phyloP scores from a whole-genome alignment of 345 rosid genomes.

The Gossypium turneri region DNA sequence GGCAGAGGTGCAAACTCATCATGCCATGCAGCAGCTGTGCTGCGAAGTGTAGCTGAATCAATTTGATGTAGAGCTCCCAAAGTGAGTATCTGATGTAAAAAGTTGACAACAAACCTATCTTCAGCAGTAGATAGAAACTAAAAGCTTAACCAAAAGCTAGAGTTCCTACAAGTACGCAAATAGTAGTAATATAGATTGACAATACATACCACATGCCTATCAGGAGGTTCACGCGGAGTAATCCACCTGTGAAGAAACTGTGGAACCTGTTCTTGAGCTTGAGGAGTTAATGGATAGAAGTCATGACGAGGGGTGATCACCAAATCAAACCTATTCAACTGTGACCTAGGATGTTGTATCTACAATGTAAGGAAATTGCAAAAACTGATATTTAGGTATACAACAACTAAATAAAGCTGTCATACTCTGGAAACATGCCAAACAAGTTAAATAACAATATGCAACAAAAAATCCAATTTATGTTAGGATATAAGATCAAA shows the following conservation, averaged over 20 bases:
- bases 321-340: slow-evolving; percentile 82
- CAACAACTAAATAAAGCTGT: background rate
- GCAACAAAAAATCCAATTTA: background rate
- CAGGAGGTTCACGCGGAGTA: slow-evolving; percentile 77
- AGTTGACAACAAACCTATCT: background rate
- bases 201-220: slow-evolving; percentile 61
- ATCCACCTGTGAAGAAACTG: slow-evolving; percentile 71
- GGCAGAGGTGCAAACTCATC: slow-evolving; percentile 87
- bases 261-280: slow-evolving; percentile 79
- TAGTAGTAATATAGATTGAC: background rate
- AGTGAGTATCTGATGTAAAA: slow-evolving; percentile 62
- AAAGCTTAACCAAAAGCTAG: slow-evolving; percentile 1
- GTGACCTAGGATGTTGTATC: slow-evolving; percentile 96
- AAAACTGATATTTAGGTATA: background rate
- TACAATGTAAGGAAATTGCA: slow-evolving; percentile 27
- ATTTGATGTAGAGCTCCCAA: slow-evolving; percentile 86
- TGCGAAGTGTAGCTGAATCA: slow-evolving; percentile 79
- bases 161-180: slow-evolving; percentile 7
- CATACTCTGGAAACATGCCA: background rate
- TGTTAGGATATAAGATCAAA: background rate
- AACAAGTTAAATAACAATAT: background rate
- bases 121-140: slow-evolving; percentile 4
- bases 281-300: slow-evolving; percentile 77
- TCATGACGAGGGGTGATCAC: slow-evolving; percentile 92
- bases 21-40: slow-evolving; percentile 85